phyloP scores from a whole-genome alignment of 495 filamentous ascomycete species.

The Haplographium delicatum region DNA sequence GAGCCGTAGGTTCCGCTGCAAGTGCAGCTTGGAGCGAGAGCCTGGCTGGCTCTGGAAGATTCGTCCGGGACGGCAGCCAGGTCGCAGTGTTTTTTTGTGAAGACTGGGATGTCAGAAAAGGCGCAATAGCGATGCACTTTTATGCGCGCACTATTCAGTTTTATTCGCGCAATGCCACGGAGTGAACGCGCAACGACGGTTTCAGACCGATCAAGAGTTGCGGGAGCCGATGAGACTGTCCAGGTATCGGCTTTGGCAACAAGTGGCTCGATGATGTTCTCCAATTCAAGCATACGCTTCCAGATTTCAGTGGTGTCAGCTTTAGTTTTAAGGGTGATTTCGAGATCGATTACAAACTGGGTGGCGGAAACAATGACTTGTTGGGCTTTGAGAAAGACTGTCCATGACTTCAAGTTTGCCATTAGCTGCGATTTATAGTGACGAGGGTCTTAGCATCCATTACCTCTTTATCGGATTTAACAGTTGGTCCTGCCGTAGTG shows the following conservation, averaged over 20 bases:
- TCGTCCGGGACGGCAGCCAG: too few species aligned
- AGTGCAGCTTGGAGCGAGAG: too few species aligned
- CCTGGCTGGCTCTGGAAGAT: too few species aligned
- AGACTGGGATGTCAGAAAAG: constrained; percentile 56
- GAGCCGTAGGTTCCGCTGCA: too few species aligned
- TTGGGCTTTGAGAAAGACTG: constrained; percentile 50
- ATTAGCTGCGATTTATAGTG: neutral
- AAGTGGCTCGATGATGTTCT: constrained; percentile 44
- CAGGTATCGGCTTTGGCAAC: constrained; percentile 38
- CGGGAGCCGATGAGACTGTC: neutral
- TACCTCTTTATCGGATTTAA: constrained; percentile 49
- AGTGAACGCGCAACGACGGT: constrained; percentile 43
- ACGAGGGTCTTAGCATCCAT: constrained; percentile 13
- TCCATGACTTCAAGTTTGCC: constrained; percentile 40
- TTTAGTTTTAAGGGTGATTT: constrained; percentile 7
- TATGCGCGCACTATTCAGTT: constrained; percentile 56
- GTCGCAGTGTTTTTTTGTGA: constrained; percentile 54
- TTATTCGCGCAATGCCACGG: constrained; percentile 51
- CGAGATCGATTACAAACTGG: constrained; percentile 42
- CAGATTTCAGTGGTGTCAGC: constrained; percentile 20
- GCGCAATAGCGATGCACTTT: constrained; percentile 56
- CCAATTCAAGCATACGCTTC: constrained; percentile 51
- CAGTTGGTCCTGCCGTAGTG: constrained; percentile 48
- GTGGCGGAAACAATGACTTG: constrained; percentile 52
- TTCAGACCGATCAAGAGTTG: constrained; percentile 36